Evolutionary conservation across 441 rosid species (phyloP), one percentile per base, ranked within the genome.

Genomic region (Croton setiger): DNA sequence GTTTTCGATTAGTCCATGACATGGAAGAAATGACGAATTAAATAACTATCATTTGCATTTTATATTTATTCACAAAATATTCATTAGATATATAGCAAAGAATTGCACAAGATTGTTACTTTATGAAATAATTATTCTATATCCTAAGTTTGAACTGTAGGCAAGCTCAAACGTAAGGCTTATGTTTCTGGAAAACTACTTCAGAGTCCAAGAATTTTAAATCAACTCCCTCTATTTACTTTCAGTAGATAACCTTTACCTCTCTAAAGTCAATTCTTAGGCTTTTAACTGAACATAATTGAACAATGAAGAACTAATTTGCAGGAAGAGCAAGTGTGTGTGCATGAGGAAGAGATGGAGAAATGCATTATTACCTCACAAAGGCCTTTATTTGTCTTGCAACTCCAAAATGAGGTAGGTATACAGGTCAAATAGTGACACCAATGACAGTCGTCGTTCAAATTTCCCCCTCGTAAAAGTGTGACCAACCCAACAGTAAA

Each of bases 391-490:
- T 64, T 73, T n/a, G 80, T 66, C 57, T 80, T 88, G 88, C 98
- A 91, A 81, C 79, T 86, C 97, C 97, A 88, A 39, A 81, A 74
- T 0, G 90, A 78, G 10, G 89, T 85, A 11, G 97, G 97, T 47
- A 91, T 45, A 53, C 98, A 94, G 51, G 86, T 90, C 83, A 94
- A 57, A 72, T 90, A 87, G 74, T 85, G 96, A 75, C 98, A 94
- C 97, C 94, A 92, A 0, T 92, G 73, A 80, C 97, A 94, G 47
- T 79, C 74, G 27, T 84, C 75, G 18, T 87, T 90, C 75, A 91
- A 49, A 78, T 91, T 75, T 47, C 60, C 74, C 11, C 92, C 99
- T 48, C 69, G 84, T 63, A 83, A 74, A 66, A 94, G 91, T 33
- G 74, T 60, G 57, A 86, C 64, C 66, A 92, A 75, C 53, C 92